phyloP scores from a whole-genome alignment of 305 asterid species.

The Striga hermonthica region DNA sequence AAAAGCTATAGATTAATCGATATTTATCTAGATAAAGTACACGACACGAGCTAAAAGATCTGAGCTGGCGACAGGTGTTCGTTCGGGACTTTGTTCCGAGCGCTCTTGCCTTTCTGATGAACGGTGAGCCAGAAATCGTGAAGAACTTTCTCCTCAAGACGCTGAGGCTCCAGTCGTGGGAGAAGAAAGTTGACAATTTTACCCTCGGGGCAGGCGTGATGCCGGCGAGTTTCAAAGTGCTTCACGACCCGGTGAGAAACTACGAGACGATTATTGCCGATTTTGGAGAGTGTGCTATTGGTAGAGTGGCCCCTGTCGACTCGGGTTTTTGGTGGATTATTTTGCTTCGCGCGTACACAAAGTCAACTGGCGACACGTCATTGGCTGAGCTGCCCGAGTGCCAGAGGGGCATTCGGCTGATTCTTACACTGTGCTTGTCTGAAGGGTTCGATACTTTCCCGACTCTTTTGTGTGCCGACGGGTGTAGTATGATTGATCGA shows the following conservation, averaged over 20 bases:
- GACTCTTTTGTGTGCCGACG: constrained; percentile 86
- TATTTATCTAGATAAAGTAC: too few species aligned
- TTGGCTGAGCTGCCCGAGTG: constrained; percentile 75
- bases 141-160: constrained; percentile 82
- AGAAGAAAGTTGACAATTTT: constrained; percentile 85
- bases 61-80: constrained; percentile 55
- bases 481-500: constrained; percentile 90
- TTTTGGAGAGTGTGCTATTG: constrained; percentile 90
- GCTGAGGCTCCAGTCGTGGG: constrained; percentile 84
- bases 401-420: constrained; percentile 79
- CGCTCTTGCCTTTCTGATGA: constrained; percentile 90
- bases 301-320: constrained; percentile 95
- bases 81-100: constrained; percentile 95
- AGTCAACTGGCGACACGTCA: constrained; percentile 83
- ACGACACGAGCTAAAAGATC: not conserved
- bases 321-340: constrained; percentile 99
- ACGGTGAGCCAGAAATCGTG: constrained; percentile 90
- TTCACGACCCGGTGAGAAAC: constrained; percentile 78
- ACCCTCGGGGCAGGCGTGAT: constrained; percentile 86
- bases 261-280: constrained; percentile 78
- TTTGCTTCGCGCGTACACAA: constrained; percentile 85
- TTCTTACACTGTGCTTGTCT: constrained; percentile 70
- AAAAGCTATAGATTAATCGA: too few species aligned
- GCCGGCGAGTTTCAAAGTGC: constrained; percentile 97
- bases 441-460: constrained; percentile 94